These are phyloP conservation scores for Penicilliopsis zonata DNA, from an alignment of 495 filamentous ascomycete species.

Conservation along the genomic window DNA sequence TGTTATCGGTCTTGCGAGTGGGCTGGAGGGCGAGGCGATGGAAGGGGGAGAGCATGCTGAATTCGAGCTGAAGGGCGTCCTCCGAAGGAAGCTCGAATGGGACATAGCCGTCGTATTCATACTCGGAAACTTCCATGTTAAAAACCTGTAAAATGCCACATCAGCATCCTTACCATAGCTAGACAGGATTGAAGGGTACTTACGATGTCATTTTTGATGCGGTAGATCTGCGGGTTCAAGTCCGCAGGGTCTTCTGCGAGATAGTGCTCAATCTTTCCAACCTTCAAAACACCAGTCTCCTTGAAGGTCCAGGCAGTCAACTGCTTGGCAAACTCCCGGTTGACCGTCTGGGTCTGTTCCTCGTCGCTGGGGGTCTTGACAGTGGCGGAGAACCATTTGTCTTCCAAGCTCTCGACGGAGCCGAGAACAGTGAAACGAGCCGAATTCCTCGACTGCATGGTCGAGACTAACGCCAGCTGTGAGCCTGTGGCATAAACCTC, in stretches of 20 bases:
- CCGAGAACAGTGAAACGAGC: conserved; percentile 83
- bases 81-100: conserved; percentile 57
- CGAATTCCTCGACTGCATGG: conserved; percentile 84
- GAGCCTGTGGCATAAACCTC: conserved; percentile 72
- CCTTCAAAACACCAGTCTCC: conserved; percentile 80
- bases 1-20: conserved; percentile 44
- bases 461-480: conserved; percentile 71
- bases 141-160: conserved; percentile 48
- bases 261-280: conserved; percentile 73
- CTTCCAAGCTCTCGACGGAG: conserved; percentile 71
- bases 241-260: conserved; percentile 39
- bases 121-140: conserved; percentile 81
- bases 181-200: conserved; percentile 21
- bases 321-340: conserved; percentile 75
- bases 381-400: conserved; percentile 80
- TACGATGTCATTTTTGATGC: conserved; percentile 95
- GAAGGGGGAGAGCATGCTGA: conserved; percentile 97
- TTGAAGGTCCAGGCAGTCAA: conserved; percentile 87
- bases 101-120: conserved; percentile 50
- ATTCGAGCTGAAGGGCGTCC: conserved; percentile 84
- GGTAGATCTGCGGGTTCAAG: conserved; percentile 79
- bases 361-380: conserved; percentile 47
- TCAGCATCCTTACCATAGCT: conserved; percentile 11
- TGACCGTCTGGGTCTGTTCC: conserved; percentile 53
- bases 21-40: conserved; percentile 72